phyloP scores from a whole-genome alignment of 371 early-diverging fungal species.

The Syncephalastrum sp. region DNA sequence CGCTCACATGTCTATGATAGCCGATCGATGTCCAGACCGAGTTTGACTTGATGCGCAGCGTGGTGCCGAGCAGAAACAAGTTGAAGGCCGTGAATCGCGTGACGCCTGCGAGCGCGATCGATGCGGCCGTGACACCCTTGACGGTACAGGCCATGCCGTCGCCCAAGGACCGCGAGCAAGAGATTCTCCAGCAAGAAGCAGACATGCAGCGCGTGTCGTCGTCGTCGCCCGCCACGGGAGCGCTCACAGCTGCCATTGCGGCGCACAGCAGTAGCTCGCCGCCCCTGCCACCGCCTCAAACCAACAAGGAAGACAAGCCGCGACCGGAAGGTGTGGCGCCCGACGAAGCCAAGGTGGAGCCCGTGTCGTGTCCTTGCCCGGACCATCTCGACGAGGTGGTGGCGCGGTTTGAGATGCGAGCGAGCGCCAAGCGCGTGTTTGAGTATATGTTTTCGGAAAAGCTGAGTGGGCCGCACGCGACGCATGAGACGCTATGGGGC shows the following conservation, averaged over 20 bases:
- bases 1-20: not conserved
- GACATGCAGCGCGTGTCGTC: no score
- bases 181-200: no score
- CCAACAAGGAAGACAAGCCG: not conserved
- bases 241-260: conserved; percentile 35
- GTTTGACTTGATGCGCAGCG: conserved; percentile 25
- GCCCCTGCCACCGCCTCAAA: not conserved
- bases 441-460: conserved; percentile 52
- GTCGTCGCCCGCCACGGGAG: conserved; percentile 33
- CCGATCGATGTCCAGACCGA: conserved; percentile 18
- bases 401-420: conserved; percentile 39
- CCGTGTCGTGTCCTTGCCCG: conserved; percentile 60
- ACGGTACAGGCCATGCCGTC: conserved; percentile 36
- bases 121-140: conserved; percentile 34
- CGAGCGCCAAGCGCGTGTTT: conserved; percentile 58
- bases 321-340: conserved; percentile 26
- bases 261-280: conserved; percentile 8
- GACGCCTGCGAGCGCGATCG: conserved; percentile 26
- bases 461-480: conserved; percentile 17
- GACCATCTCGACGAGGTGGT: conserved; percentile 67
- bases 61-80: conserved; percentile 13
- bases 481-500: no score
- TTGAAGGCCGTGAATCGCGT: conserved; percentile 14
- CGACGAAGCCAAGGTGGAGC: conserved; percentile 1
- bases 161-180: conserved; percentile 5